These are phyloP conservation scores for Aquilaria sinensis DNA, from an alignment of 345 rosid genomes.

Conservation along the genomic window DNA sequence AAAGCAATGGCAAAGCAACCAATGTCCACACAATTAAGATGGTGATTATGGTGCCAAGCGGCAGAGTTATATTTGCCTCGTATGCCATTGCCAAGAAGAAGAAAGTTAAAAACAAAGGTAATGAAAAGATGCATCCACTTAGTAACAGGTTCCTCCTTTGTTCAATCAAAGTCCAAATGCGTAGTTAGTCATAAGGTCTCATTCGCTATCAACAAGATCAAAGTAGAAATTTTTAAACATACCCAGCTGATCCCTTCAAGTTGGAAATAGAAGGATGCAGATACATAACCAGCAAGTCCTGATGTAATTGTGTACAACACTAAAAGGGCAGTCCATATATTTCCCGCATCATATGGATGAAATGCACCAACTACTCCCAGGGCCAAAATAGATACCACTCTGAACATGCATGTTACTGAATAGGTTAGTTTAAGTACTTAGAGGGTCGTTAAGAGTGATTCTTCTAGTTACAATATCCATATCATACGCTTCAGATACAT, in stretches of 20 bases:
- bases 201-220: background rate
- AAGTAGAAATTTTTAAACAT: background rate
- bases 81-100: constrained; percentile 47
- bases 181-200: background rate
- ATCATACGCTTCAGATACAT: constrained; percentile 4
- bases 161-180: background rate
- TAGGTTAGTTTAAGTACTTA: background rate
- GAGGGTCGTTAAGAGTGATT: background rate
- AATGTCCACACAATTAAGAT: constrained; percentile 49
- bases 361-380: constrained; percentile 50
- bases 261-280: constrained; percentile 44
- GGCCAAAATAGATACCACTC: constrained; percentile 39
- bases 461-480: background rate
- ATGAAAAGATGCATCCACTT: constrained; percentile 51
- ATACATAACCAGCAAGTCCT: constrained; percentile 44
- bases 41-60: constrained; percentile 47
- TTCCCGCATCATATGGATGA: constrained; percentile 51
- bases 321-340: constrained; percentile 43
- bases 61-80: constrained; percentile 45
- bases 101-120: constrained; percentile 42
- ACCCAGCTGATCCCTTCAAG: constrained; percentile 51
- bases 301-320: constrained; percentile 53
- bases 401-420: constrained; percentile 5
- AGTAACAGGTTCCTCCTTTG: constrained; percentile 47
- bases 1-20: constrained; percentile 39